These are phyloP conservation scores for Paraphysoderma sedebokerense DNA, from an alignment of 371 early-diverging fungal species.

Conservation along the genomic window DNA sequence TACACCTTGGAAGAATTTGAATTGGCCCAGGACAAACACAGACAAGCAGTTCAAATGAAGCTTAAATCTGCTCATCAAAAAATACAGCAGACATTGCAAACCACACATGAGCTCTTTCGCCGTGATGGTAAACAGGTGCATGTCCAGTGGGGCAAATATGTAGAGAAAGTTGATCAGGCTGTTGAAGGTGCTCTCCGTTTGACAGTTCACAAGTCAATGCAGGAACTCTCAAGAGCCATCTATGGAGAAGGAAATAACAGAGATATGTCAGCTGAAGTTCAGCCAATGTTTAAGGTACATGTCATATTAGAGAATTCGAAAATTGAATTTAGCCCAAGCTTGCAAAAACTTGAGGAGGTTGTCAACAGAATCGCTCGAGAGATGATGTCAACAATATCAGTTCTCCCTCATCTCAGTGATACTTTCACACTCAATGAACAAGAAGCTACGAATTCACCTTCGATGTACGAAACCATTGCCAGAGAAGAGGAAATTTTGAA, in stretches of 20 bases:
- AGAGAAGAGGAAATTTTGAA: constrained; percentile 33
- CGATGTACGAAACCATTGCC: constrained; percentile 24
- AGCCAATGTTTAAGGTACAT: constrained; percentile 35
- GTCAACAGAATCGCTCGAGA: constrained; percentile 26
- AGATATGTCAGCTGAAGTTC: constrained; percentile 23
- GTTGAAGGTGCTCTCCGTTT: constrained; percentile 31
- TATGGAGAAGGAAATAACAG: constrained; percentile 33
- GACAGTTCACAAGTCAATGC: constrained; percentile 25
- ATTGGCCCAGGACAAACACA: constrained; percentile 15
- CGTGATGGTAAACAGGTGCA: constrained; percentile 30
- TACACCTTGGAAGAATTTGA: constrained; percentile 32
- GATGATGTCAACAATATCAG: constrained; percentile 23
- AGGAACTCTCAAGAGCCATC: constrained; percentile 30
- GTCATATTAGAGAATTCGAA: constrained; percentile 28
- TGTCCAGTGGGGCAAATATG: constrained; percentile 21
- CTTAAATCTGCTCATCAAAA: constrained; percentile 16
- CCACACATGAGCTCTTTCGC: constrained; percentile 21
- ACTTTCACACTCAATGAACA: constrained; percentile 5
- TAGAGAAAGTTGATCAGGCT: constrained; percentile 20
- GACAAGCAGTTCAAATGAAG: constrained; percentile 12
- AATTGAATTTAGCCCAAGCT: constrained; percentile 30
- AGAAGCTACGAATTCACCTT: neutral
- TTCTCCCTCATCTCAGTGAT: constrained; percentile 16
- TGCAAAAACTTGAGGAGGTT: constrained; percentile 22
- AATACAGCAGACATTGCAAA: constrained; percentile 17